Evolutionary conservation across 2,329 filamentous ascomycete species (phyloP).

Genomic region (Hymenoscyphus repandus): DNA sequence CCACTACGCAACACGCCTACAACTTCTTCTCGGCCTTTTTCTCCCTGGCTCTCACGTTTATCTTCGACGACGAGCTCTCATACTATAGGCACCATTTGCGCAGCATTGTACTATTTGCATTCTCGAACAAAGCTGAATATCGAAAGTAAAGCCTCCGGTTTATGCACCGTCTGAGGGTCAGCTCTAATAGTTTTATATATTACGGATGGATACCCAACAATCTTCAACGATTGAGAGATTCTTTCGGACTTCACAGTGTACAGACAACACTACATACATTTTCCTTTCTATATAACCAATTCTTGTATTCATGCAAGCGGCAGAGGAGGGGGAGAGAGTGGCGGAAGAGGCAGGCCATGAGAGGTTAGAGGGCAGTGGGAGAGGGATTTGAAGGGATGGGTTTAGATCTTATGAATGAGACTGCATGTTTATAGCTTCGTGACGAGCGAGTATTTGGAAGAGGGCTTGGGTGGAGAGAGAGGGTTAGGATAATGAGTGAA

Average conservation of each 20-base stretch:
- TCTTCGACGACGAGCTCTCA: too few relatives aligned
- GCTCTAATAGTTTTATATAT: slow-evolving; percentile 19
- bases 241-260: too few relatives aligned
- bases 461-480: neutral
- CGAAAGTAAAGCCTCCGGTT: slow-evolving; percentile 13
- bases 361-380: neutral
- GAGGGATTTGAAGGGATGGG: neutral
- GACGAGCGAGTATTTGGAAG: neutral
- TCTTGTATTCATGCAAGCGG: slow-evolving; percentile 23
- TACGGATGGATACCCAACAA: too few relatives aligned
- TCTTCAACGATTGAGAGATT: neutral
- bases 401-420: neutral
- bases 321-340: neutral
- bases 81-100: slow-evolving; percentile 10
- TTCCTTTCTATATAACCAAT: slow-evolving; percentile 30
- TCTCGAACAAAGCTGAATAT: slow-evolving; percentile 11
- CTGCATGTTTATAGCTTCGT: neutral
- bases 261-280: slow-evolving; percentile 10
- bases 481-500: neutral
- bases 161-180: slow-evolving; percentile 17
- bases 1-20: neutral
- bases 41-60: too few relatives aligned
- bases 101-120: slow-evolving; percentile 17
- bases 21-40: too few relatives aligned
- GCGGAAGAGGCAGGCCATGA: neutral